Evolutionary conservation across 768 basidiomycete species (phyloP).

Genomic region (Gloeostereum incarnatum): DNA sequence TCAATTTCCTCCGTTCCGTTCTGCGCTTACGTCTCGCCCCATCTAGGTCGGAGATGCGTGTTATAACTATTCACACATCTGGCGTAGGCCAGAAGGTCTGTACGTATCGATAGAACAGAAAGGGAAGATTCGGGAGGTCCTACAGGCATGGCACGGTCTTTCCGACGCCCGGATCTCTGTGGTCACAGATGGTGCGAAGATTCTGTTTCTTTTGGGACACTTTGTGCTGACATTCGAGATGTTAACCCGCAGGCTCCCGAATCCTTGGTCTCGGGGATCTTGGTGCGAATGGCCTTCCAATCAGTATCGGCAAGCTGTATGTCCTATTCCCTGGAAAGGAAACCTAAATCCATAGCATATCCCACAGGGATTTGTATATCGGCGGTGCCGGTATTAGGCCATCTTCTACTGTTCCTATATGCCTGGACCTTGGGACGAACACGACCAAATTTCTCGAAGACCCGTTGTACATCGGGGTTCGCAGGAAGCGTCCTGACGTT

Average conservation of each 20-base stretch:
- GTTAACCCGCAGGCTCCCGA: conserved; percentile 49
- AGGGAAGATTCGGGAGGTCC: conserved; percentile 62
- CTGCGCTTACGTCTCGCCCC: too few relatives aligned
- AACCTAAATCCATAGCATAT: conserved; percentile 13
- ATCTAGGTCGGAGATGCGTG: too few relatives aligned
- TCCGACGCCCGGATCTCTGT: conserved; percentile 83
- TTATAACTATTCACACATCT: conserved; percentile 73
- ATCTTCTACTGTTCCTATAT: conserved; percentile 71
- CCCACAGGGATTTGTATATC: not conserved
- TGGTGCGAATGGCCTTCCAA: conserved; percentile 45
- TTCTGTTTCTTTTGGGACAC: not conserved
- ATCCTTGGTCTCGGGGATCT: conserved; percentile 76
- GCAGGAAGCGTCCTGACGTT: conserved; percentile 58
- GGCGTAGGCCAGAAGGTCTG: conserved; percentile 67
- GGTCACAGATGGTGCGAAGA: conserved; percentile 72
- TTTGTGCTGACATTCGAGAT: not conserved
- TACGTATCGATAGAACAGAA: conserved; percentile 79
- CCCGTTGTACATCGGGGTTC: conserved; percentile 83
- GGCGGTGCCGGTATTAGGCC: conserved; percentile 62
- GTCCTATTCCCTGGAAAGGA: conserved; percentile 88
- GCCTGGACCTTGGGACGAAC: conserved; percentile 86
- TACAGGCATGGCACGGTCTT: conserved; percentile 63
- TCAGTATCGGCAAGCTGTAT: conserved; percentile 91
- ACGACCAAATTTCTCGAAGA: conserved; percentile 73
- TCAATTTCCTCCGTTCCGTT: too few relatives aligned